phyloP scores from a whole-genome alignment of 371 early-diverging fungal genomes.

The Rhizopus delemar region DNA sequence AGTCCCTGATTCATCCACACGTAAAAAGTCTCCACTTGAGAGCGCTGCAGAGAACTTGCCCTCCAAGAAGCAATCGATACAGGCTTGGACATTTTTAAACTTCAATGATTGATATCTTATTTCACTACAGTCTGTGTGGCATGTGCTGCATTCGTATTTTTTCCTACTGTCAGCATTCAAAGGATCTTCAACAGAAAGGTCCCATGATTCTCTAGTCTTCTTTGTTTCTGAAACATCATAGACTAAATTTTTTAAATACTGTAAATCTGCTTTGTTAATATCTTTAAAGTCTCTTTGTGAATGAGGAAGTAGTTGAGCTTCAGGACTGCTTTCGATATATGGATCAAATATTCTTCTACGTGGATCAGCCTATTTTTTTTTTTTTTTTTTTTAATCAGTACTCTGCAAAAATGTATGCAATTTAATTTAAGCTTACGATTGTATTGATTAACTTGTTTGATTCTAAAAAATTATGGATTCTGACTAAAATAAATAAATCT shows the following conservation, averaged over 20 bases:
- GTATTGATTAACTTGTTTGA: slow-evolving; percentile 97
- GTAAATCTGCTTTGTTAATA: slow-evolving; percentile 25
- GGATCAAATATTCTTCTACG: slow-evolving; percentile 46
- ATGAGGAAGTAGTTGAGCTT: slow-evolving; percentile 26
- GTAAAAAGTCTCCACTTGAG: slow-evolving; percentile 47
- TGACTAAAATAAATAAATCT: slow-evolving; percentile 90
- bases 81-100: slow-evolving; percentile 33
- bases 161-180: slow-evolving; percentile 34
- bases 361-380: slow-evolving; percentile 40
- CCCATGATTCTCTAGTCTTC: slow-evolving; percentile 25
- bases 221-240: slow-evolving; percentile 21
- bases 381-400: background rate
- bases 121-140: slow-evolving; percentile 38
- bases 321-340: slow-evolving; percentile 40
- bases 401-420: background rate
- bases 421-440: slow-evolving; percentile 59
- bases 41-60: slow-evolving; percentile 41
- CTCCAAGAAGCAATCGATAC: slow-evolving; percentile 46
- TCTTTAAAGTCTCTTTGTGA: slow-evolving; percentile 40
- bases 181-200: slow-evolving; percentile 28
- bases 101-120: slow-evolving; percentile 45
- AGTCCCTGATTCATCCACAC: slow-evolving; percentile 29
- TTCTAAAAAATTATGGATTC: slow-evolving; percentile 96
- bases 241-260: slow-evolving; percentile 33
- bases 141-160: slow-evolving; percentile 35